Percentiles rank a stretch among this genome's conserved stretches.
Conservation (phyloP, 345 rosid genomes). For the Eucalyptus sp. region DNA sequence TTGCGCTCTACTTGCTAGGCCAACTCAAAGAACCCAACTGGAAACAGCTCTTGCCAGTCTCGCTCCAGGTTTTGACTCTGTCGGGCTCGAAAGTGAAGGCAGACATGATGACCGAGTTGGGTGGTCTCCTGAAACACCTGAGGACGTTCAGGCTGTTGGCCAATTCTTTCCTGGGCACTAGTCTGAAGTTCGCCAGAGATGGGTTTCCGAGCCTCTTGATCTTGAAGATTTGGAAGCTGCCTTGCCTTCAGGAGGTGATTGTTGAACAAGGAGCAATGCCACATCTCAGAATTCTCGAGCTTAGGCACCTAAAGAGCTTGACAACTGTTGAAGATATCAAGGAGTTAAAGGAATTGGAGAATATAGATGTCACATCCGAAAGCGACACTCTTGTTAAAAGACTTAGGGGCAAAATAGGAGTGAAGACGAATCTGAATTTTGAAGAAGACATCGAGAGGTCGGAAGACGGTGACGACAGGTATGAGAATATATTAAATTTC, state of each 20-base stretch:
- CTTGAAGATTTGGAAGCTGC: neutral
- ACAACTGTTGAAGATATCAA: fast-evolving
- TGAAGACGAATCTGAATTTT: no score
- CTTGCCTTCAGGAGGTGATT: fast-evolving
- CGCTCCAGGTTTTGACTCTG: neutral
- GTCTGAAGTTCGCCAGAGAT: neutral
- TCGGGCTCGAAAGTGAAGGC: neutral
- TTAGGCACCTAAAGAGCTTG: no score
- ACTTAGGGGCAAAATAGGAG: no score
- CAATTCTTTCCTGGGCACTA: neutral
- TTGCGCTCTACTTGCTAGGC: neutral
- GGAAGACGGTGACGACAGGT: neutral
- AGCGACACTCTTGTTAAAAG: no score
- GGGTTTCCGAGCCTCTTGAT: neutral
- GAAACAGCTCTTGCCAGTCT: neutral
- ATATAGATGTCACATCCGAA: no score
- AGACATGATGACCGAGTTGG: neutral
- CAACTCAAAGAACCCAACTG: neutral
- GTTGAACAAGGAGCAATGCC: neutral
- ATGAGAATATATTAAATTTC: neutral
- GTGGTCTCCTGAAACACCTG: neutral
- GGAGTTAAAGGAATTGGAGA: no score
- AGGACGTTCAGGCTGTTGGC: neutral
- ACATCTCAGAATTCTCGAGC: neutral
- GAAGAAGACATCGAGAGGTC: no score